Conservation (phyloP, 148 eudicot genomes). For the Diospyros kaki region DNA sequence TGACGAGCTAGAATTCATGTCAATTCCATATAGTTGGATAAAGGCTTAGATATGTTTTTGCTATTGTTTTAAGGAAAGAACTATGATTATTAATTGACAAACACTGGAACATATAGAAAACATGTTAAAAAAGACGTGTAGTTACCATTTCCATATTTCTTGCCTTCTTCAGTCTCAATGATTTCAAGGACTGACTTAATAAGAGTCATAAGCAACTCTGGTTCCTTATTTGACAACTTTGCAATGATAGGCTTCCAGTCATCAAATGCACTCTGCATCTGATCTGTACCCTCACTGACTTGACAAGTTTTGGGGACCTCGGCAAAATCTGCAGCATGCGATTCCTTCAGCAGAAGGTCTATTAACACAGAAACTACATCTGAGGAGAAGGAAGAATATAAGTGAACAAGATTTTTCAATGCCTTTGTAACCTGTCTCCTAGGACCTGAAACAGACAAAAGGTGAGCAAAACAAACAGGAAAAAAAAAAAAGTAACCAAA, state of each 20-base stretch:
- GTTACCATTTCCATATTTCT: slow-evolving; percentile 49
- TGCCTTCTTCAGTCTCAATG: slow-evolving; percentile 48
- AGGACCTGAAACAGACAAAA: slow-evolving; percentile 46
- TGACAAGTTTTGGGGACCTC: slow-evolving; percentile 32
- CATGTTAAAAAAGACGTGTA: slow-evolving; percentile 1
- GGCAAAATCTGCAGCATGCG: slow-evolving; percentile 33
- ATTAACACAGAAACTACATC: slow-evolving; percentile 57
- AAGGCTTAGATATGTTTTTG: no score
- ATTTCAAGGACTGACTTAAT: slow-evolving; percentile 54
- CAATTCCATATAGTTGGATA: no score
- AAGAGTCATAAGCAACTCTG: slow-evolving; percentile 62
- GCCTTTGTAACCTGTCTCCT: slow-evolving; percentile 49
- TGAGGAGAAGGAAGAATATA: slow-evolving; percentile 67
- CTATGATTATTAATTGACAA: background rate
- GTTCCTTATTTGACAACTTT: slow-evolving; percentile 67
- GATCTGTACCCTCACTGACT: slow-evolving; percentile 26
- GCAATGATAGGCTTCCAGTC: slow-evolving; percentile 72
- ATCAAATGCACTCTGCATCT: slow-evolving; percentile 41
- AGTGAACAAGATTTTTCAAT: slow-evolving; percentile 43
- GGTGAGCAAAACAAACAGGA: background rate
- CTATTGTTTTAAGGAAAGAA: no score
- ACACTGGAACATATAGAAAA: slow-evolving; percentile 1
- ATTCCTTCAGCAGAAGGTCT: slow-evolving; percentile 56
- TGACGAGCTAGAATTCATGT: no score
- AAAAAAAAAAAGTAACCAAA: background rate